Percentiles rank a stretch among this genome's conserved stretches.
Conservation (phyloP, 2,329 filamentous ascomycete species). For the Hypoxylon sp. region DNA sequence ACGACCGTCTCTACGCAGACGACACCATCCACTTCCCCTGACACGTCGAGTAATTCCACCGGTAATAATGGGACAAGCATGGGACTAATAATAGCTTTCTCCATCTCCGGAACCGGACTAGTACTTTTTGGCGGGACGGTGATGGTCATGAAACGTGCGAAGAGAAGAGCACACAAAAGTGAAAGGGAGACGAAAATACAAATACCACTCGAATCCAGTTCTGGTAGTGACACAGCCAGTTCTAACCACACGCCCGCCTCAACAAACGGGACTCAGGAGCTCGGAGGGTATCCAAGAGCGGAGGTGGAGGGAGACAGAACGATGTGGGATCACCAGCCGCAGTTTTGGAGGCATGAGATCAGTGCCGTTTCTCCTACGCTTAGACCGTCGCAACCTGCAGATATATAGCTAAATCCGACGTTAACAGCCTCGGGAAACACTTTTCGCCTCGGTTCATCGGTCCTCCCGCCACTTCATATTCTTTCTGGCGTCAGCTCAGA, state of each 20-base stretch:
- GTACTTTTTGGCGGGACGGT: background rate
- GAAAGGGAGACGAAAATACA: too few species aligned
- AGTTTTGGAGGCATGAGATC: background rate
- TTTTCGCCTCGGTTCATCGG: too few species aligned
- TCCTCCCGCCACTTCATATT: too few species aligned
- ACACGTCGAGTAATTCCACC: background rate
- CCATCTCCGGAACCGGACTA: background rate
- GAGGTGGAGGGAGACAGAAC: background rate
- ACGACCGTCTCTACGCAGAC: background rate
- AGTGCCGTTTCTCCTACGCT: background rate
- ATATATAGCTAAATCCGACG: background rate
- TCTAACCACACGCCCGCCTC: background rate
- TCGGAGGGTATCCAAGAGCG: background rate
- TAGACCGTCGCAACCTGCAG: background rate
- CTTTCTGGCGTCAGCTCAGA: too few species aligned
- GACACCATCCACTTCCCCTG: background rate
- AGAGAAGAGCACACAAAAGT: background rate
- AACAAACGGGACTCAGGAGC: background rate
- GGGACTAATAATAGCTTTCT: background rate
- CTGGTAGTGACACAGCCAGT: background rate
- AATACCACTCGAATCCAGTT: background rate
- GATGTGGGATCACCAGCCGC: background rate
- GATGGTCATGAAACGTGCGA: background rate
- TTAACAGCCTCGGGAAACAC: too few species aligned
- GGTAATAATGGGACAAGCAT: background rate